Conservation (phyloP, 352 stramenopile species). For the Phytopythium ostracodes region DNA sequence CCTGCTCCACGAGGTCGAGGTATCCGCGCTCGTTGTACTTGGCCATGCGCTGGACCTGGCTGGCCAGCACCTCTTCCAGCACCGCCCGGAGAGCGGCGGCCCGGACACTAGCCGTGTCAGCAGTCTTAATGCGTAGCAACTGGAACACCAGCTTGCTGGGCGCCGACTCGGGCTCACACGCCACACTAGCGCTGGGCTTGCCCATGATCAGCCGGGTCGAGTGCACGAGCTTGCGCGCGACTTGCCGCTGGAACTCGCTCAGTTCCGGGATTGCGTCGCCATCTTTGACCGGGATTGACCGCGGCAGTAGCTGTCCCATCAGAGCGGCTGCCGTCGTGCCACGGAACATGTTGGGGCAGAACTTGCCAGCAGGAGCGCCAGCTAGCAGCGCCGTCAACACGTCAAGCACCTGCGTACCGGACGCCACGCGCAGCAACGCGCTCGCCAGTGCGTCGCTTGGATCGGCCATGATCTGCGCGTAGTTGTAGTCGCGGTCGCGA, state of each 20-base stretch:
- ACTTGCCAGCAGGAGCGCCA: slow-evolving; percentile 41
- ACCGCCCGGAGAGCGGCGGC: slow-evolving; percentile 17
- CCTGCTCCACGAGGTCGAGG: slow-evolving; percentile 34
- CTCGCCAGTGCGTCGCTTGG: slow-evolving; percentile 39
- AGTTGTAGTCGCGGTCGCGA: slow-evolving; percentile 54
- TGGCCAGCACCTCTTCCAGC: slow-evolving; percentile 48
- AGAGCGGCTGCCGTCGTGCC: slow-evolving; percentile 47
- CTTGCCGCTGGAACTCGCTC: slow-evolving; percentile 45
- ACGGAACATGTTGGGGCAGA: slow-evolving; percentile 69
- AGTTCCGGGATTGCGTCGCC: slow-evolving; percentile 13
- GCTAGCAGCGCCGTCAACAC: slow-evolving; percentile 60
- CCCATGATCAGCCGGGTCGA: slow-evolving; percentile 46
- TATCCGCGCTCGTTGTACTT: slow-evolving; percentile 47
- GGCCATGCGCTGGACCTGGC: slow-evolving; percentile 45
- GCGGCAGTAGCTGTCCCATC: slow-evolving; percentile 33
- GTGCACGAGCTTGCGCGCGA: slow-evolving; percentile 49
- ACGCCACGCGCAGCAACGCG: slow-evolving; percentile 40
- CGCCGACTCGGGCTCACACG: slow-evolving; percentile 36
- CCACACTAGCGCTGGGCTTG: slow-evolving; percentile 11
- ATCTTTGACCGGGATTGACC: slow-evolving; percentile 14
- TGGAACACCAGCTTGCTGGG: slow-evolving; percentile 58
- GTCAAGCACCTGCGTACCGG: slow-evolving; percentile 60
- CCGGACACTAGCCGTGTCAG: background rate
- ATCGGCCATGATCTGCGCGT: slow-evolving; percentile 53
- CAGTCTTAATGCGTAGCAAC: slow-evolving; percentile 30